Base-by-base conservation (phyloP, 805 yeast species). In the Metschnikowia rubicola region DNA sequence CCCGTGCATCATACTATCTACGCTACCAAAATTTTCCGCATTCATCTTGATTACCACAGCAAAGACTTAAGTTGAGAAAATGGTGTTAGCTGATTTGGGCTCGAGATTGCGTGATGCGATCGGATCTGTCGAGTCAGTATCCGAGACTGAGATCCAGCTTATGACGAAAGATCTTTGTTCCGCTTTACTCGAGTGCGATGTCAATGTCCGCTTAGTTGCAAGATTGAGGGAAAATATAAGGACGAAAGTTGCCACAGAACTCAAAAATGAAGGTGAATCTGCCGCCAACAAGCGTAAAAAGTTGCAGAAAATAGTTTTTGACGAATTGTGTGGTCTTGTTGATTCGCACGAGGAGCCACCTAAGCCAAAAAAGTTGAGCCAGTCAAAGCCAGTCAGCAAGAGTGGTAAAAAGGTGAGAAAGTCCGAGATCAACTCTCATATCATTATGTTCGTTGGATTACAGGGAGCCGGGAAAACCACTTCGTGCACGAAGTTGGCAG, bases 381-480 rank as follows among this genome's bases (percentile, higher is more conserved):
- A 59, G 43, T 41, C 53, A 5, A 60, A 62, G 44, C 44, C 58
- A 6, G 56, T 53, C 26, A 41, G 39, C 35, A 55, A 50, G 30
- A 61, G 61, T 37, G 71, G 72, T 15, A 66, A 65, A 45, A 64
- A 58, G 51, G 51, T 60, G 4, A 56, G 52, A 43, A 52, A 50
- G 39, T 37, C 39, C 6, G 46, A 48, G 3, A 43, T 46, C 7
- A 58, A 59, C 17, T 59, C 70, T 31, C 73, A 86, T 61, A 87
- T 92, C 30, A 86, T 94, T 54, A 94, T 94, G 99, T 87, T 94
- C 77, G 99, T 94, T 49, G 99, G 99, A 63, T 74, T 94, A 50
- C 99, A 94, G 67, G 99, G 99, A 73, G 94, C 98, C 10, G 99
- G 99, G 78, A 94, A 94, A 66, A 94, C 99, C 30, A 94, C 99